phyloP scores from a whole-genome alignment of 495 filamentous ascomycete species.

The Pseudoneurospora amorphoporcata region DNA sequence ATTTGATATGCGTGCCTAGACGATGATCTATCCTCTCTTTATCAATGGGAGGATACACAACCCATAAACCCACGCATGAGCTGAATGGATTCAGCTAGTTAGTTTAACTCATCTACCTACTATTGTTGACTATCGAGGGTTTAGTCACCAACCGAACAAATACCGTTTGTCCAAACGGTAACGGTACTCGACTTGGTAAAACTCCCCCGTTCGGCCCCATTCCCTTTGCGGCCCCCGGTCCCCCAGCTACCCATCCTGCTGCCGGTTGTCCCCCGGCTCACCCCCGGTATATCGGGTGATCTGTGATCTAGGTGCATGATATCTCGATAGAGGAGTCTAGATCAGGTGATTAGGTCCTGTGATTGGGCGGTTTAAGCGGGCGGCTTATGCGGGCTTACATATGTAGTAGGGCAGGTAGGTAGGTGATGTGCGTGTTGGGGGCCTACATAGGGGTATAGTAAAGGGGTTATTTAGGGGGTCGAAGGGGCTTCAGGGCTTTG shows the following conservation, averaged over 20 bases:
- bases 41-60: neutral
- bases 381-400: neutral
- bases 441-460: neutral
- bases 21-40: neutral
- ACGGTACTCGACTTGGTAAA: neutral
- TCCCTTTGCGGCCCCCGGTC: no score
- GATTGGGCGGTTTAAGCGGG: neutral
- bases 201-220: no score
- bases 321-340: neutral
- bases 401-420: neutral
- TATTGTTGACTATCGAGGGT: neutral
- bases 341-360: neutral
- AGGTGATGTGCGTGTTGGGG: neutral
- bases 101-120: neutral
- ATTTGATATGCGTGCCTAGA: neutral
- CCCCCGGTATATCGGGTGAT: neutral
- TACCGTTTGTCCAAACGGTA: neutral
- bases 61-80: neutral
- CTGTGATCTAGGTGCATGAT: neutral
- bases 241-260: no score
- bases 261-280: neutral
- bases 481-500: neutral
- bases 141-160: neutral
- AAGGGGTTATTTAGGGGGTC: neutral
- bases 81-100: neutral